Base-by-base conservation (phyloP, 345 rosid species). In the Eucalyptus microcorys region DNA sequence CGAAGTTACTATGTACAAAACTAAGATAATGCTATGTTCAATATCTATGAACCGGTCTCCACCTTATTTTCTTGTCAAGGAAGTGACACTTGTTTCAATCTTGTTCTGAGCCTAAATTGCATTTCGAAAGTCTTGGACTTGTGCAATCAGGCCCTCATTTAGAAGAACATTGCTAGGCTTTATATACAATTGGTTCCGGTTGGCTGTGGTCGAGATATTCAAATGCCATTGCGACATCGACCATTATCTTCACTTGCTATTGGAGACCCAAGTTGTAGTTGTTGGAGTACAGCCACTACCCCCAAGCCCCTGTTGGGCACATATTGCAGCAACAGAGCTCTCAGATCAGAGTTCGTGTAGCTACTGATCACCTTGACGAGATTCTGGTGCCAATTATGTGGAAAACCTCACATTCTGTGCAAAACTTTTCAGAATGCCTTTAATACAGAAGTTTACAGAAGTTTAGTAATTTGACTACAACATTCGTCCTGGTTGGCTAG, bases 301-400 rank as follows among this genome's bases (percentile, higher is more conserved):
- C 53, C 53, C 21, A 50, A 16, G 21, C 53, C 53, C 22, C 89
- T 42, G 24, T 88, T 88, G 49, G 90, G 52, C 91, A 87, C 88
- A 88, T 47, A 91, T 37, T 87, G 89, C n/a, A 86, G 49, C 17
- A 91, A 87, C 47, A 88, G 59, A 16, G 89, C 87, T 45, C 86
- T 87, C 14, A 14, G 37, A 27, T 88, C 90, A 4, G 43, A 30
- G 32, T 19, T 89, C 4, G 86, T 53, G 61, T 66, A 88, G 21
- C 85, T 24, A 26, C 86, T 91, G 7, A 91, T 83, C 30, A 88
- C 34, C 64, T 85, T 91, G 13, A 91, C 88, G 3, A 91, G 86
- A 49, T 91, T 91, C 7, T 86, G 88, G 55, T 91, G 89, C 50
- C 59, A 7, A 89, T 89, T 1, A 55, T 52, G 10, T 49, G 24